Percentiles rank a stretch among this genome's conserved stretches.
Evolutionary conservation across 2,329 filamentous ascomycete genomes (phyloP).

Genomic region (Paraphoma chrysanthemicola): DNA sequence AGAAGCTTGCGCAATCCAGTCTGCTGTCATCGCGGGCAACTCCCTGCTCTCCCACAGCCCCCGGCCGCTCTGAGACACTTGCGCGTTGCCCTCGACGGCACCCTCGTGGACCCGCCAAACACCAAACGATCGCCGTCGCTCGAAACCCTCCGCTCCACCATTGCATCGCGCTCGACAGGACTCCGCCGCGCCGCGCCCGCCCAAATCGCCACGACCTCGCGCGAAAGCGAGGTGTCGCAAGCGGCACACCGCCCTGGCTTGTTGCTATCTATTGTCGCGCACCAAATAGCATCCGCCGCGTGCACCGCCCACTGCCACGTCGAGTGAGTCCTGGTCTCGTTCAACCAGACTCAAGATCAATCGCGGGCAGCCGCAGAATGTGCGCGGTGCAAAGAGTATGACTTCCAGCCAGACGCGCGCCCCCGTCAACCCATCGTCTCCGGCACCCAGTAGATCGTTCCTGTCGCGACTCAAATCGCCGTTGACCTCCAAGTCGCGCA

Average conservation of each 20-base stretch:
- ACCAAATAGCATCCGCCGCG: no score
- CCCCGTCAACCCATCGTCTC: slow-evolving; percentile 37
- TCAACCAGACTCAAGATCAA: slow-evolving; percentile 14
- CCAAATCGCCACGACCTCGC: background rate
- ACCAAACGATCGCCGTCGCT: slow-evolving; percentile 14
- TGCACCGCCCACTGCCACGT: no score
- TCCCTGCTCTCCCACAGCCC: slow-evolving; percentile 23
- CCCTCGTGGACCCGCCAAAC: slow-evolving; percentile 11
- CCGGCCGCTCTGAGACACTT: slow-evolving; percentile 38
- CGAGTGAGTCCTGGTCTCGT: background rate
- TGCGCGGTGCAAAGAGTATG: slow-evolving; percentile 46
- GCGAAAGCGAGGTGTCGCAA: background rate
- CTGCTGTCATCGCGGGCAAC: slow-evolving; percentile 13
- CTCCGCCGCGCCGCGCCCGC: no score
- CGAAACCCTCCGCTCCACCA: slow-evolving; percentile 13
- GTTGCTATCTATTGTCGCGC: no score
- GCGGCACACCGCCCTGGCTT: no score
- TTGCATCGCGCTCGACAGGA: slow-evolving; percentile 2
- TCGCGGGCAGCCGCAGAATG: slow-evolving; percentile 49
- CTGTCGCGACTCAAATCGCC: slow-evolving; percentile 64
- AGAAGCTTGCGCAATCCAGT: slow-evolving; percentile 29
- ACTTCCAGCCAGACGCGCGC: slow-evolving; percentile 47
- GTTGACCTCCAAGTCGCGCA: slow-evolving; percentile 64
- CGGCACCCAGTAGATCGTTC: slow-evolving; percentile 44
- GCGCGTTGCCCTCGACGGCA: slow-evolving; percentile 26